Percentiles rank a stretch among this genome's conserved stretches.
Conservation (phyloP, 176 grass and related monocot genomes). For the Poa pratensis region DNA sequence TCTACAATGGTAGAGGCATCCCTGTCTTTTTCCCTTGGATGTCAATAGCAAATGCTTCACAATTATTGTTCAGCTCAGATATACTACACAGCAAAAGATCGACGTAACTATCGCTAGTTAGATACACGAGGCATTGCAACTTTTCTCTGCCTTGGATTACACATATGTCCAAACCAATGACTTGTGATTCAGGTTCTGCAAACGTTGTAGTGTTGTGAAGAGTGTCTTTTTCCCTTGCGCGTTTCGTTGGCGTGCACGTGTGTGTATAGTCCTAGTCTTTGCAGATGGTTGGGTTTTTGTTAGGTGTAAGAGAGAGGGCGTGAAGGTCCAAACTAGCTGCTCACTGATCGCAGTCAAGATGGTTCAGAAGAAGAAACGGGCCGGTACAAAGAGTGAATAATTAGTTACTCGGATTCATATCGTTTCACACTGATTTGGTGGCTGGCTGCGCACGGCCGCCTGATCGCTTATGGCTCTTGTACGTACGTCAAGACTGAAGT, state of each 20-base stretch:
- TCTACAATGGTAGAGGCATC: neutral
- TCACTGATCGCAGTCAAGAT: neutral
- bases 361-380: neutral
- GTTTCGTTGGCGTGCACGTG: neutral
- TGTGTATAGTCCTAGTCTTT: constrained; percentile 19
- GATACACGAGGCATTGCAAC: constrained; percentile 20
- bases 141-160: constrained; percentile 26
- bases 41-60: neutral
- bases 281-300: constrained; percentile 1
- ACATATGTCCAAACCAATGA: neutral
- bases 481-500: neutral
- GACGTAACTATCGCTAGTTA: neutral
- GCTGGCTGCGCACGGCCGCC: neutral
- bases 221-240: no score
- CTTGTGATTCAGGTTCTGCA: constrained; percentile 37
- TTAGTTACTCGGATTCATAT: neutral
- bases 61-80: constrained; percentile 17
- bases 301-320: neutral
- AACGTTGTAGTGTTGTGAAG: constrained; percentile 19
- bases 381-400: neutral
- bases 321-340: constrained; percentile 14
- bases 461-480: neutral
- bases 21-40: neutral
- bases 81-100: no score
- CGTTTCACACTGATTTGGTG: neutral